Conservation (phyloP, 345 rosid genomes). For the Gossypium stocksii region DNA sequence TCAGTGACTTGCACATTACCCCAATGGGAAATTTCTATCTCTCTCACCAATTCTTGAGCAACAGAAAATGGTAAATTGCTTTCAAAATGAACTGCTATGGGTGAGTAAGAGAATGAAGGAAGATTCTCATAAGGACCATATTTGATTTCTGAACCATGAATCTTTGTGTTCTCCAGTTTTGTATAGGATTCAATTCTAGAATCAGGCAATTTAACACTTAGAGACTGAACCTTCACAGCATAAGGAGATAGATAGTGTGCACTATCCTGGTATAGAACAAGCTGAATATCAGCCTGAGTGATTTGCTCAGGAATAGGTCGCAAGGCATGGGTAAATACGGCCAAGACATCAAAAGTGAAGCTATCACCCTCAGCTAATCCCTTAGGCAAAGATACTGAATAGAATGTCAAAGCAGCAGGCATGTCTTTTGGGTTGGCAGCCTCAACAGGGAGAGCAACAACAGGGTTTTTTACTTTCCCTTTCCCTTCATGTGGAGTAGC, state of each 20-base stretch:
- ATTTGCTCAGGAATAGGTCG: constrained; percentile 84
- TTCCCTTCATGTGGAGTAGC: constrained; percentile 55
- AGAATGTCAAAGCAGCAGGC: constrained; percentile 55
- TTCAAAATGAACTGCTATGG: constrained; percentile 79
- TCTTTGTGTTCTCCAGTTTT: constrained; percentile 59
- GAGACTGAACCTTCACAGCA: constrained; percentile 60
- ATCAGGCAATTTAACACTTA: constrained; percentile 64
- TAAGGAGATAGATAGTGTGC: constrained; percentile 79
- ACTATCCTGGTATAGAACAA: constrained; percentile 74
- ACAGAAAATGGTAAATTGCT: constrained; percentile 78
- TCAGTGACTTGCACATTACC: constrained; percentile 89
- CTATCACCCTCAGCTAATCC: constrained; percentile 50
- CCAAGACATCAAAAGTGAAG: constrained; percentile 55
- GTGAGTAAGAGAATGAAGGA: constrained; percentile 57
- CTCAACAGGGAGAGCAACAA: constrained; percentile 43
- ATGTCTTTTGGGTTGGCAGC: constrained; percentile 40
- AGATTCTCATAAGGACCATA: constrained; percentile 83
- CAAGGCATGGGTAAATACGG: constrained; percentile 57
- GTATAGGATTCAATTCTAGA: constrained; percentile 77
- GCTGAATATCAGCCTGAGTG: constrained; percentile 80
- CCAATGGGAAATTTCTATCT: constrained; percentile 97
- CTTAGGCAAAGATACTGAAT: constrained; percentile 59
- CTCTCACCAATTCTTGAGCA: constrained; percentile 71
- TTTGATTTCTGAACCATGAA: constrained; percentile 71
- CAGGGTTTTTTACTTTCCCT: constrained; percentile 51